phyloP scores from a whole-genome alignment of 176 grass and related monocot species.

The Tillandsia fasciculata region DNA sequence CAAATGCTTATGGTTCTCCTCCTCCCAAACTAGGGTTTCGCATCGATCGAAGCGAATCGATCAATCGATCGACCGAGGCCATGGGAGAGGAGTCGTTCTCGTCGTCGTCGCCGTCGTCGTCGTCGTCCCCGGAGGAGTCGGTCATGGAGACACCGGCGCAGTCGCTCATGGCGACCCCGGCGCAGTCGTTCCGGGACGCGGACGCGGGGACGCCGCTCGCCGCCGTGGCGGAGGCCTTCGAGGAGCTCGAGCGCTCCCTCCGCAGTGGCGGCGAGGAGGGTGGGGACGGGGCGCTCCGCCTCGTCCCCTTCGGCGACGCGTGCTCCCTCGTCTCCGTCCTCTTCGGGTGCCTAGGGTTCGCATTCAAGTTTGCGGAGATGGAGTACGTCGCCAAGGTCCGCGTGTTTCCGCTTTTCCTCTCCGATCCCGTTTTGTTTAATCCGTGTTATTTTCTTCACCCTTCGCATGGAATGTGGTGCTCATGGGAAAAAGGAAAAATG shows the following conservation, averaged over 20 bases:
- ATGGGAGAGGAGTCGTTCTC: too few species aligned
- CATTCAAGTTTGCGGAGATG: slow-evolving; percentile 93
- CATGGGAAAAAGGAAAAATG: neutral
- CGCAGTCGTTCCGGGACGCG: slow-evolving; percentile 22
- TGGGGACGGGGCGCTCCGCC: slow-evolving; percentile 36
- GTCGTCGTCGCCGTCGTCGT: too few species aligned
- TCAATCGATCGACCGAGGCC: too few species aligned
- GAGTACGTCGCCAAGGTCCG: slow-evolving; percentile 89
- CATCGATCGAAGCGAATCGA: too few species aligned
- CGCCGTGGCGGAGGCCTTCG: slow-evolving; percentile 69
- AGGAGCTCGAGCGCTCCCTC: slow-evolving; percentile 49
- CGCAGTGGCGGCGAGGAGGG: slow-evolving; percentile 25
- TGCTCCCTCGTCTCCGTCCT: slow-evolving; percentile 83
- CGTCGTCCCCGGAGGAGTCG: slow-evolving; percentile 24
- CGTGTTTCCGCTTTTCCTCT: too few species aligned
- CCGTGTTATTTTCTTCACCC: too few species aligned
- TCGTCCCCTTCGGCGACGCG: slow-evolving; percentile 60
- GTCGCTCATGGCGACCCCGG: neutral
- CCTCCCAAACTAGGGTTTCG: too few species aligned
- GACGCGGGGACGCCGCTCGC: slow-evolving; percentile 46
- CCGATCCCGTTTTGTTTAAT: neutral
- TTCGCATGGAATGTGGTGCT: neutral
- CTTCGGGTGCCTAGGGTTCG: slow-evolving; percentile 81
- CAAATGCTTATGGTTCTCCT: too few species aligned
- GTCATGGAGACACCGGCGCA: slow-evolving; percentile 18